These are phyloP conservation scores for Marasmius oreades DNA, from an alignment of 1,284 basidiomycete species.

Conservation along the genomic window DNA sequence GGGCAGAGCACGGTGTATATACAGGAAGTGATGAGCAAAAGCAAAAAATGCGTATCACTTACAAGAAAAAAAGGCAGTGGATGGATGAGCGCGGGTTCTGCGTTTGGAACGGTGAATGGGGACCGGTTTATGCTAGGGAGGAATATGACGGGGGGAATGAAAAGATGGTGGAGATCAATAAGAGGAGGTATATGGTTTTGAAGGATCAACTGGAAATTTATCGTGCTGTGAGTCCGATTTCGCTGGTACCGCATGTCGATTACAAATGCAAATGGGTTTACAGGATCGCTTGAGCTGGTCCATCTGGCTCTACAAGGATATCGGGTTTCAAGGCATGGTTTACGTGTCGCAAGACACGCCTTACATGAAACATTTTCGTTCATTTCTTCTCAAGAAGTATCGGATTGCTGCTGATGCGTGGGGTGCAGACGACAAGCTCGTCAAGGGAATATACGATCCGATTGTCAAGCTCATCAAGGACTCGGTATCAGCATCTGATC, in stretches of 20 bases:
- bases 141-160: constrained; percentile 54
- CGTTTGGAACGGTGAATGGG: constrained; percentile 55
- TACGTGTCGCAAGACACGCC: constrained; percentile 62
- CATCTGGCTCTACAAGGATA: constrained; percentile 86
- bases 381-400: constrained; percentile 65
- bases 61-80: constrained; percentile 24
- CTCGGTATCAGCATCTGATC: constrained; percentile 34
- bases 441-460: constrained; percentile 57
- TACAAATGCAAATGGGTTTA: not conserved
- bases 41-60: constrained; percentile 12
- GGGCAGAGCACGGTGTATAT: constrained; percentile 10
- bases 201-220: constrained; percentile 73
- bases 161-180: constrained; percentile 61
- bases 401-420: constrained; percentile 62
- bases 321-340: constrained; percentile 83
- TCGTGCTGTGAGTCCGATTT: constrained; percentile 40
- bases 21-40: constrained; percentile 15
- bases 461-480: constrained; percentile 49
- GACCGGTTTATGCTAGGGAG: constrained; percentile 17
- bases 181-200: constrained; percentile 59
- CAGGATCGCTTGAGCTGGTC: constrained; percentile 73
- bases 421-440: constrained; percentile 56
- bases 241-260: not conserved
- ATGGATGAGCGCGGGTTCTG: constrained; percentile 61
- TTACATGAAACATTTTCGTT: constrained; percentile 61